Evolutionary conservation across 768 basidiomycete species (phyloP), one percentile per base, ranked within the genome.

Genomic region (Strobilomyces confusus): DNA sequence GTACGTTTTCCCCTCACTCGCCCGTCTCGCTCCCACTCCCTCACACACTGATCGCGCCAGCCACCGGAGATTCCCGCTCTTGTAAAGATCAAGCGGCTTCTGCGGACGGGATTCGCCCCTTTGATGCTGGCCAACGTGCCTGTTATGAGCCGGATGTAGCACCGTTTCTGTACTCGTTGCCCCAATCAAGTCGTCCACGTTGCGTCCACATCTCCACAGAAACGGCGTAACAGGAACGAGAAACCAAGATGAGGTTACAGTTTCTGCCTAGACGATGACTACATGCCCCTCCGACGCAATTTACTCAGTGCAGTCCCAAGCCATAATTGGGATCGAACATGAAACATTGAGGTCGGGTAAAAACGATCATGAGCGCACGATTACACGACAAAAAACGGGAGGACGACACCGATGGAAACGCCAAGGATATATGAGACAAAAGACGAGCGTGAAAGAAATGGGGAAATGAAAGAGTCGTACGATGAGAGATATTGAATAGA

Each of bases 61-160:
- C 64, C 77, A 41, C 74, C 78, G 33, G 78, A 80, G 59, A 65
- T n/a, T 77, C 42, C 73, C 76, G 23, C 63, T 80, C 48, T 67
- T 64, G 32, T 74, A 36, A 62, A 44, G 37, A 33, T n/a, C n/a
- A n/a, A n/a, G n/a, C n/a, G 2, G 20, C 38, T 38, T 20, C 9
- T 29, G 29, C 29, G 29, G 29, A 29, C 29, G 29, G 9, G 29
- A 29, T 29, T 29, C 29, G 29, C 29, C 29, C 29, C 29, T 29
- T 7, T 9, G 6, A 29, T 9, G 29, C 43, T 40, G 59, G 49
- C 44, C 20, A 54, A 51, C 51, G 32, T 65, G 55, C 40, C 65
- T 47, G 54, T 62, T 54, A 57, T 25, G 54, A 62, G 51, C 48
- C 9, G 34, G 52, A 29, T 9, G 29, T 29, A n/a, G n/a, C n/a